phyloP scores from a whole-genome alignment of 441 rosid species.

The Mallotus repandus region DNA sequence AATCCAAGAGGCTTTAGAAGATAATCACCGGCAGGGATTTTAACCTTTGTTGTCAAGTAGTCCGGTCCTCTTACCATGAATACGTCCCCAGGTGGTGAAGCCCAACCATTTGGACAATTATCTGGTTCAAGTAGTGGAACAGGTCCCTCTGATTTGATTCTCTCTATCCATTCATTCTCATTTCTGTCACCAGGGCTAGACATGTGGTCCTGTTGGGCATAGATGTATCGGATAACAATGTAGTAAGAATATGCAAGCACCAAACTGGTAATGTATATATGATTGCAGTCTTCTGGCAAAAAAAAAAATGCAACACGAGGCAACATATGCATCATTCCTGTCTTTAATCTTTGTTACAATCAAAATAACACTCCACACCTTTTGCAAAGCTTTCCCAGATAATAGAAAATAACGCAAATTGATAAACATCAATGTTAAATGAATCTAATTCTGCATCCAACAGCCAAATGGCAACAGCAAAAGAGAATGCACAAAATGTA shows the following conservation, averaged over 20 bases:
- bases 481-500: not conserved
- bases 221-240: conserved; percentile 13
- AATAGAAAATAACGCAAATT: not conserved
- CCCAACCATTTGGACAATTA: conserved; percentile 71
- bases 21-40: conserved; percentile 69
- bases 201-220: conserved; percentile 43
- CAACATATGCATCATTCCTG: not conserved
- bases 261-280: not conserved
- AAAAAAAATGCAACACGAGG: not conserved
- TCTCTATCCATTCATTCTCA: conserved; percentile 68
- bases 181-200: conserved; percentile 33
- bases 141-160: conserved; percentile 70
- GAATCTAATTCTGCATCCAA: not conserved
- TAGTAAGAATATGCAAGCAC: not conserved
- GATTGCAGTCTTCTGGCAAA: not conserved
- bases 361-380: not conserved
- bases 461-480: not conserved
- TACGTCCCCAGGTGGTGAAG: conserved; percentile 64
- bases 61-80: conserved; percentile 91
- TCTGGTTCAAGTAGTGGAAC: conserved; percentile 69
- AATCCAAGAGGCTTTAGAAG: conserved; percentile 80
- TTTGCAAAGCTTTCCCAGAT: not conserved
- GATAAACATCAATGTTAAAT: not conserved
- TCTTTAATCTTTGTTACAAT: not conserved
- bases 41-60: conserved; percentile 63